A percentile compares a stretch with the other conserved stretches of the same genome.
Evolutionary conservation across 2,329 filamentous ascomycete genomes (phyloP).

Genomic region (Xylaria polymorpha): DNA sequence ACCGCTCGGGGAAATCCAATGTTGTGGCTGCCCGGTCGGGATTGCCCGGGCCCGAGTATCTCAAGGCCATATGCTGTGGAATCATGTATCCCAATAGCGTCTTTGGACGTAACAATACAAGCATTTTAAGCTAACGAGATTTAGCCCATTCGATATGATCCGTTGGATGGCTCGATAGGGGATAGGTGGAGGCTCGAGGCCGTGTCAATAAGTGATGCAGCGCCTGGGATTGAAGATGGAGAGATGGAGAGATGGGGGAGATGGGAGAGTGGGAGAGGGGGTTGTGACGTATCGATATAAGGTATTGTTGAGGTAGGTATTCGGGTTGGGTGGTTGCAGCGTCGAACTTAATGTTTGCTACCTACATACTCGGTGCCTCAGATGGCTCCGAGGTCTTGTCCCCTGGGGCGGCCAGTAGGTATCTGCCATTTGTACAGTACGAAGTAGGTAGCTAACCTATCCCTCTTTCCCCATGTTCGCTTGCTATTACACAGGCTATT

Average conservation of each 20-base stretch:
- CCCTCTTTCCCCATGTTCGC: background rate
- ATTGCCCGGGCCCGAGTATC: background rate
- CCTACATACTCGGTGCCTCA: background rate
- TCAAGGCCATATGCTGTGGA: background rate
- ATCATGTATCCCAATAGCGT: background rate
- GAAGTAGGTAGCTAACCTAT: background rate
- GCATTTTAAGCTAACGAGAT: background rate
- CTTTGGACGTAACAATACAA: constrained; percentile 1
- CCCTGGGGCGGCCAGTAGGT: background rate
- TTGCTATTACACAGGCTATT: background rate
- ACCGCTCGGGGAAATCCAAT: background rate
- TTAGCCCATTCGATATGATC: background rate
- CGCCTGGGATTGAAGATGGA: background rate
- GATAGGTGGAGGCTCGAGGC: background rate
- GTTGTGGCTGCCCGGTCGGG: background rate
- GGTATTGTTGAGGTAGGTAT: background rate
- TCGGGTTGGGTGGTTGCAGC: background rate
- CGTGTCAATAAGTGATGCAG: background rate
- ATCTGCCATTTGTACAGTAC: background rate
- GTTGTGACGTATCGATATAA: background rate
- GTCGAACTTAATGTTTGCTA: background rate
- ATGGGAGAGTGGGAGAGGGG: background rate
- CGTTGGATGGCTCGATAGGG: background rate
- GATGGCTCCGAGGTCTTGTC: background rate
- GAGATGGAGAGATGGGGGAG: too few species aligned